A percentile compares a stretch with the other conserved stretches of the same genome.
These are phyloP conservation scores for Vigna angularis DNA, from an alignment of 306 rosid species.

Conservation along the genomic window DNA sequence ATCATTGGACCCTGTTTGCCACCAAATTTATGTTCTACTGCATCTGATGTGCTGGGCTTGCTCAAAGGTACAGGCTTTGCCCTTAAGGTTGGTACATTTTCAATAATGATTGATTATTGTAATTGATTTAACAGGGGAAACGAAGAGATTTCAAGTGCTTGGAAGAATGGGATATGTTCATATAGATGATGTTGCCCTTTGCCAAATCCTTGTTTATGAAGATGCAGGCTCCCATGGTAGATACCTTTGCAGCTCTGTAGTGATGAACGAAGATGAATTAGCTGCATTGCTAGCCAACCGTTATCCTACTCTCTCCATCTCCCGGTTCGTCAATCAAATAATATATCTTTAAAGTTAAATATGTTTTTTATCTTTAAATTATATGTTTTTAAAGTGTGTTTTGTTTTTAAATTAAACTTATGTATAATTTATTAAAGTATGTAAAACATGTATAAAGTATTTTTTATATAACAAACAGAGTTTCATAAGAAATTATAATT, in stretches of 20 bases:
- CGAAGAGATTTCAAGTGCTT: conserved; percentile 61
- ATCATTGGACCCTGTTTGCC: conserved; percentile 79
- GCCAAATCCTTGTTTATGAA: conserved; percentile 74
- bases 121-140: conserved; percentile 61
- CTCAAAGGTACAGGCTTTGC: conserved; percentile 56
- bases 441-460: too few species aligned
- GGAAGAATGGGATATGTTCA: conserved; percentile 93
- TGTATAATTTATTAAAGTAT: too few species aligned
- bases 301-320: conserved; percentile 73
- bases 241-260: conserved; percentile 71
- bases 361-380: too few species aligned
- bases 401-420: too few species aligned
- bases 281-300: conserved; percentile 55
- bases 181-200: conserved; percentile 80
- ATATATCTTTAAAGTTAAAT: too few species aligned
- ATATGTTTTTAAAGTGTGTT: too few species aligned
- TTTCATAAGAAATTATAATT: too few species aligned
- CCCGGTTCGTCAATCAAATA: conserved; percentile 51
- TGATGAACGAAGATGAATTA: conserved; percentile 58
- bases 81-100: neutral
- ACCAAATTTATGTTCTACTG: conserved; percentile 75
- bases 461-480: too few species aligned
- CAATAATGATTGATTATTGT: neutral
- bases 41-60: conserved; percentile 80
- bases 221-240: conserved; percentile 62